A percentile compares a stretch with the other conserved stretches of the same genome.
phyloP scores from a whole-genome alignment of 2,329 filamentous ascomycete species.

The Paramyrothecium sp. region DNA sequence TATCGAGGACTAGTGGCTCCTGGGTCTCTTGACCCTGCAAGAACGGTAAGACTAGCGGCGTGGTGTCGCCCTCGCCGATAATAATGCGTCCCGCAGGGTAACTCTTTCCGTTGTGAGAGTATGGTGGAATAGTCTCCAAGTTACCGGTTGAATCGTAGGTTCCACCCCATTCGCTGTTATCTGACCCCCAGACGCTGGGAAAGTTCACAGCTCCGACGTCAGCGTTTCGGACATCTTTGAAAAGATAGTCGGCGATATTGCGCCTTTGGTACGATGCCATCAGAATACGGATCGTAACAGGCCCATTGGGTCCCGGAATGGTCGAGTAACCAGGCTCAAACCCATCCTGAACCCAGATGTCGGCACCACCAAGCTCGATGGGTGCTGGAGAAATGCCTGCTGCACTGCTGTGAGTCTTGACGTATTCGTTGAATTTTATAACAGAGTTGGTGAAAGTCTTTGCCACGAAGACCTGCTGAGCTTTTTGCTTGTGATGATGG shows the following conservation, averaged over 20 bases:
- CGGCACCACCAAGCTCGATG: constrained; percentile 10
- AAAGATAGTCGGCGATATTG: not conserved
- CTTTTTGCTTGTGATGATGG: constrained; percentile 31
- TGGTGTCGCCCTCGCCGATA: constrained; percentile 11
- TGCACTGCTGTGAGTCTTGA: not conserved
- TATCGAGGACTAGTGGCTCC: constrained; percentile 29
- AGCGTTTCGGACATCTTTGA: not conserved
- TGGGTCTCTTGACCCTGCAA: constrained; percentile 32
- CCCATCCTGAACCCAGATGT: constrained; percentile 38
- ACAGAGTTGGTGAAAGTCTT: not conserved
- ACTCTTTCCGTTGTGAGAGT: constrained; percentile 11
- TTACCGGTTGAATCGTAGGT: constrained; percentile 26
- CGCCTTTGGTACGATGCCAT: constrained; percentile 11
- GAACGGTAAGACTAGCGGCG: constrained; percentile 21
- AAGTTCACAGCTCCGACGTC: not conserved
- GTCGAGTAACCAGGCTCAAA: constrained; percentile 36
- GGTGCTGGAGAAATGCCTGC: constrained; percentile 1
- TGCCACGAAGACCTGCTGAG: constrained; percentile 17
- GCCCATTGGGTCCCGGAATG: constrained; percentile 34
- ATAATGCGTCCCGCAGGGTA: constrained; percentile 19
- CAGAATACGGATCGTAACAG: constrained; percentile 28
- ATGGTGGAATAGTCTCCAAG: constrained; percentile 35
- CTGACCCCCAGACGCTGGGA: not conserved
- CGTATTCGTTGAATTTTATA: constrained; percentile 1
- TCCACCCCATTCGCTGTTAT: constrained; percentile 3